Evolutionary conservation across 257 asterid genomes (phyloP), one percentile per base, ranked within the genome.

Genomic region (Misopates orontium): DNA sequence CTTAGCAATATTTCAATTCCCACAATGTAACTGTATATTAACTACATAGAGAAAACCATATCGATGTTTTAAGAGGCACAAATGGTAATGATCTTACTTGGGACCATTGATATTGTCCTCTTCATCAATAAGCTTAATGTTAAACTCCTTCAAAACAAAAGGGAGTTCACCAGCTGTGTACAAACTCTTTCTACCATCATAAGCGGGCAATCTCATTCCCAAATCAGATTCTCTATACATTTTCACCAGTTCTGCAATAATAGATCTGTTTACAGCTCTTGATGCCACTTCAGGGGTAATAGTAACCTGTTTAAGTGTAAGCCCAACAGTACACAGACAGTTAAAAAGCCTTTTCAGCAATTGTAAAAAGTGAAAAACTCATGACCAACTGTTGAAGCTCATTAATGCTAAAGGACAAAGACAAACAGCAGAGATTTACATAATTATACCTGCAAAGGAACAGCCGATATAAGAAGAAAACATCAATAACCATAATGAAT

Each of bases 101-200:
- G 97, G 98, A 66, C 90, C 91, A 58, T 79, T 91, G 66, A 74
- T 71, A 62, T 71, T 87, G 72, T 87, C 95, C n/a, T 88, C 97
- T 49, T 90, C 93, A 75, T 91, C 96, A 8, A 91, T 50, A 55
- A 91, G 88, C 80, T 84, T 88, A 73, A 95, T 60, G 1, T 75
- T 76, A 78, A 95, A 91, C 78, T 90, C 98, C 83, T 88, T 91
- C 93, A 91, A 79, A 53, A 84, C 68, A 81, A 91, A 95, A 56
- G 99, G 99, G 73, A 90, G 96, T 75, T 91, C 94, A 12, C 99
- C 99, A 69, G 99, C 98, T 17, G 98, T 91, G 82, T 95, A 95
- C 22, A 95, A 79, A 78, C 91, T 82, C 79, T 84, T 94, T 59
- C 97, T 76, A 48, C 99, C 99, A 80, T 95, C 99, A 80, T 88